These are phyloP conservation scores for Pythium biforme DNA, from an alignment of 352 stramenopile genomes.

Conservation along the genomic window DNA sequence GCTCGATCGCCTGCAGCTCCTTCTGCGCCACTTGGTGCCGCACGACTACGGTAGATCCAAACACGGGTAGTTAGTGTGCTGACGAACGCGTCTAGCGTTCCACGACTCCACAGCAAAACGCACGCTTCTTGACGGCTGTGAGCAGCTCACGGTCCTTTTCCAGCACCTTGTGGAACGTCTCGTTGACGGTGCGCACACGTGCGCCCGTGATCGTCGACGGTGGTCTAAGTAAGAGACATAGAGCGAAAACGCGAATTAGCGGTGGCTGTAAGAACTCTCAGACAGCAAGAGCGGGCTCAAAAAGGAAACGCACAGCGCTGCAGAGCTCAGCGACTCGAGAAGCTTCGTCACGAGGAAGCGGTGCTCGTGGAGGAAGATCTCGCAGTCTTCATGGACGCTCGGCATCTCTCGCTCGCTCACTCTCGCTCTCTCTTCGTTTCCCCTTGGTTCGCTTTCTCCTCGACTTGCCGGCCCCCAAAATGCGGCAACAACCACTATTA, in stretches of 20 bases:
- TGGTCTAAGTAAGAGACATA: conserved; percentile 30
- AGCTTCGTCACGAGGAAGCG: conserved; percentile 84
- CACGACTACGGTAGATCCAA: conserved; percentile 35
- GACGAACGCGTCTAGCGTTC: not conserved
- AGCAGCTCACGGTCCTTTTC: conserved; percentile 77
- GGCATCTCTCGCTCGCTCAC: conserved; percentile 24
- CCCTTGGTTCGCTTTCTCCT: not conserved
- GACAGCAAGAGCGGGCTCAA: not conserved
- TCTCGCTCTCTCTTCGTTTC: not conserved
- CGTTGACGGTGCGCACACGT: conserved; percentile 71
- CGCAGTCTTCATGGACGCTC: conserved; percentile 72
- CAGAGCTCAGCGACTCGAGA: conserved; percentile 70
- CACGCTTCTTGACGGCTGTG: conserved; percentile 72
- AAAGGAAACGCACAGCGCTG: conserved; percentile 41
- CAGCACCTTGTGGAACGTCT: conserved; percentile 72
- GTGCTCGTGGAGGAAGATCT: conserved; percentile 77
- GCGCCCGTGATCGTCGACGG: conserved; percentile 75
- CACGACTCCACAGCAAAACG: conserved; percentile 15
- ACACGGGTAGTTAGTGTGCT: not conserved
- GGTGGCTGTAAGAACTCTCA: too few relatives aligned
- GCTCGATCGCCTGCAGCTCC: conserved; percentile 54
- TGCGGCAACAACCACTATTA: too few relatives aligned
- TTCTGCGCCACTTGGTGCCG: conserved; percentile 72
- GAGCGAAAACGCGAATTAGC: too few relatives aligned
- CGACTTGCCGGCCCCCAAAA: too few relatives aligned